phyloP scores from a whole-genome alignment of 1,284 basidiomycete genomes.

The Afroboletus lepidellus region DNA sequence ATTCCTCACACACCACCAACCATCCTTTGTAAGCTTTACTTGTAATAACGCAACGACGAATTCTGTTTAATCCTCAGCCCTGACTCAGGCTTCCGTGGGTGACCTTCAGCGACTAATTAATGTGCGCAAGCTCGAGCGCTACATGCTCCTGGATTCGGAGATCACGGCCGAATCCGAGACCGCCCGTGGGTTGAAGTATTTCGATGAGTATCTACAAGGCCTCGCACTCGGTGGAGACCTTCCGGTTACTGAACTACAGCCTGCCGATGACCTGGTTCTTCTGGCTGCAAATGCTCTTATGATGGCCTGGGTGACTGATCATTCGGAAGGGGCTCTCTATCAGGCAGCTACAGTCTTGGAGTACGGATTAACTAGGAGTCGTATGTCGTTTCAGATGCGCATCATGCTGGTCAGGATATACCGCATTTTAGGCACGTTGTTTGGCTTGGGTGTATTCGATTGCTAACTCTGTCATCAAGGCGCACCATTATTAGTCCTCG shows the following conservation, averaged over 20 bases:
- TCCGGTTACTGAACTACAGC: constrained; percentile 79
- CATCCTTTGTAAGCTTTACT: constrained; percentile 47
- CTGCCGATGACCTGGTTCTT: constrained; percentile 81
- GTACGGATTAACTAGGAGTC: constrained; percentile 69
- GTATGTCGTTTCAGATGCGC: constrained; percentile 73
- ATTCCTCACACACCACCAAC: constrained; percentile 49
- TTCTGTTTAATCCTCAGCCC: constrained; percentile 12
- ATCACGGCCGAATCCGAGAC: constrained; percentile 57
- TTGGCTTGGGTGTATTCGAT: neutral
- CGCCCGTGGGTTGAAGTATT: constrained; percentile 49
- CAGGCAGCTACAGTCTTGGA: constrained; percentile 67
- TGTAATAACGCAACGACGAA: constrained; percentile 9
- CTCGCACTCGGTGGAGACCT: constrained; percentile 66
- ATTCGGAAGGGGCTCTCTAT: constrained; percentile 57
- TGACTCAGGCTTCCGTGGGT: constrained; percentile 43
- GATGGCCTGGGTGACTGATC: constrained; percentile 57
- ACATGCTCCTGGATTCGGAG: constrained; percentile 47
- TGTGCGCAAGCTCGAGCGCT: constrained; percentile 67
- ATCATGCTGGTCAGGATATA: constrained; percentile 77
- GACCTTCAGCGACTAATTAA: constrained; percentile 67
- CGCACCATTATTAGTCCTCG: constrained; percentile 64
- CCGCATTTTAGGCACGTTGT: constrained; percentile 62
- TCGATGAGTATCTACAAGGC: constrained; percentile 60
- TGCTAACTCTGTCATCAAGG: constrained; percentile 40
- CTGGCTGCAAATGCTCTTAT: constrained; percentile 71